Evolutionary conservation across 2,329 filamentous ascomycete genomes (phyloP).

Genomic region (Botrytis fragariae): DNA sequence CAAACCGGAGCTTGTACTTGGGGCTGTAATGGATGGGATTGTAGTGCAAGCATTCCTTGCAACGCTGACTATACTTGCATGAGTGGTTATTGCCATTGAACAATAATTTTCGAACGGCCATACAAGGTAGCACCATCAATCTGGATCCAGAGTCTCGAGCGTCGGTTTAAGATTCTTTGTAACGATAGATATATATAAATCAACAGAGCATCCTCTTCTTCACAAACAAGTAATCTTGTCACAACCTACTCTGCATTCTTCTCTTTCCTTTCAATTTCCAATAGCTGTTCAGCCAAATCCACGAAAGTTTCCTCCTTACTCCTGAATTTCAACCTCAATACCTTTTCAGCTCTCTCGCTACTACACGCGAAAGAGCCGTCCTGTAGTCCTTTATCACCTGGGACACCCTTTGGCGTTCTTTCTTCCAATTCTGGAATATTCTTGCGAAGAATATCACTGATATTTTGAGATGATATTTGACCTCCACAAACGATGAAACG

Average conservation of each 20-base stretch:
- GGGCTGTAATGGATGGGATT: conserved; percentile 20
- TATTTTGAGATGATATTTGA: conserved; percentile 57
- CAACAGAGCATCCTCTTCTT: not conserved
- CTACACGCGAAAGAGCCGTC: conserved; percentile 24
- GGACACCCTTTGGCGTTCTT: conserved; percentile 45
- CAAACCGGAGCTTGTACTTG: conserved; percentile 15
- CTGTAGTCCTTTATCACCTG: conserved; percentile 23
- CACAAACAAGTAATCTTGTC: not conserved
- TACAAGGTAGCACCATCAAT: not conserved
- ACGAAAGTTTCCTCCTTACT: conserved; percentile 32
- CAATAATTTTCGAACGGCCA: not conserved
- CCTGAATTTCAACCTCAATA: conserved; percentile 25
- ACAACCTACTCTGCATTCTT: not conserved
- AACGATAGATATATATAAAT: not conserved
- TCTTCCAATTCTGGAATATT: conserved; percentile 51
- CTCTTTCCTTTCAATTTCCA: conserved; percentile 26
- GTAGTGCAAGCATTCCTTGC: conserved; percentile 10
- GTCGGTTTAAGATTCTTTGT: not conserved
- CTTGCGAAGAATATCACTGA: conserved; percentile 53
- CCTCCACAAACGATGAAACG: conserved; percentile 61
- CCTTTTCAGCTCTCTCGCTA: conserved; percentile 22
- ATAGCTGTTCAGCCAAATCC: conserved; percentile 31
- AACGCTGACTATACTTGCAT: not conserved
- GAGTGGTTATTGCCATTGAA: conserved; percentile 15
- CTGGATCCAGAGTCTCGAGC: not conserved